Conservation (phyloP, 345 rosid species). For the Salix caprea region DNA sequence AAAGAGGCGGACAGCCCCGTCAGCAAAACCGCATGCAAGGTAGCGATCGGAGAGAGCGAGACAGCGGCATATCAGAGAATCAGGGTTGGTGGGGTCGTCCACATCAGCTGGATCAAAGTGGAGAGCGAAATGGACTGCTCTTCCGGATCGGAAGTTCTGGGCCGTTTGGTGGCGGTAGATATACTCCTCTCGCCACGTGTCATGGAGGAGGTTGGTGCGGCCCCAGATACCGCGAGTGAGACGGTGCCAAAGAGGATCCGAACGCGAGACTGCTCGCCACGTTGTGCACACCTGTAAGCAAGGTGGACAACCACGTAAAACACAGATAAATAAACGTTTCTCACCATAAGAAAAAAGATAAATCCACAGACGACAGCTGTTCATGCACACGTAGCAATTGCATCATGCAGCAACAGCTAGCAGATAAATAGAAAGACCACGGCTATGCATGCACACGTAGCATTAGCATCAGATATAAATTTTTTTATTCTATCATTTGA, state of each 20-base stretch:
- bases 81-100: constrained; percentile 36
- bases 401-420: background rate
- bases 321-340: too few relatives aligned
- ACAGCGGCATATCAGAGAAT: constrained; percentile 67
- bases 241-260: constrained; percentile 70
- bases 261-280: constrained; percentile 81
- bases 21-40: constrained; percentile 83
- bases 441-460: background rate
- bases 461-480: background rate
- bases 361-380: too few relatives aligned
- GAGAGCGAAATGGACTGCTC: constrained; percentile 38
- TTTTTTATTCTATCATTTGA: background rate
- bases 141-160: constrained; percentile 48
- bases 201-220: constrained; percentile 33
- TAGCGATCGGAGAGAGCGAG: constrained; percentile 68
- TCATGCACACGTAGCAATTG: constrained; percentile 1
- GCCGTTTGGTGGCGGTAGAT: constrained; percentile 62
- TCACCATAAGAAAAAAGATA: background rate
- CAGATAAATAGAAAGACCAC: background rate
- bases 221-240: constrained; percentile 59
- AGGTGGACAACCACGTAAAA: background rate
- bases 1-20: constrained; percentile 79
- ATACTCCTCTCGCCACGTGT: constrained; percentile 73
- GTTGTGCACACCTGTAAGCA: constrained; percentile 70
- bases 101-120: constrained; percentile 58